Conservation (phyloP, 2,329 filamentous ascomycete species). For the Diaporthe vexans region DNA sequence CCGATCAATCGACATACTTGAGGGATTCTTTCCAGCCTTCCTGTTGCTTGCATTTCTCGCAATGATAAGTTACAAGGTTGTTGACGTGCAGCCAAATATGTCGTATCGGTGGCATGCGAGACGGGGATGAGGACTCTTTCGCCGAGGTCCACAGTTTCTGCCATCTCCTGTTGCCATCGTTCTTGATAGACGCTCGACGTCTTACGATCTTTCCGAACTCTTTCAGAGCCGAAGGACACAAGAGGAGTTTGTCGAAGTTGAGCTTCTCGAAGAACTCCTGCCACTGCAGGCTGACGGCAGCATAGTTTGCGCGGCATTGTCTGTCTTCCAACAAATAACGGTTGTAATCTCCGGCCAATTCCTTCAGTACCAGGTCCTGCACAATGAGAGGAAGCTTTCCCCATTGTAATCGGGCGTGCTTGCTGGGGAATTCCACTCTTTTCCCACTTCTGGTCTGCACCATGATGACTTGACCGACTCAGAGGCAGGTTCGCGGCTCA, state of each 20-base stretch:
- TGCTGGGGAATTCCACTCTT: background rate
- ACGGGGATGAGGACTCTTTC: too few species aligned
- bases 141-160: background rate
- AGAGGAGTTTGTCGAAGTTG: conserved; percentile 18
- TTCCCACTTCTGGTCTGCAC: too few species aligned
- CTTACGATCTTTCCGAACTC: background rate
- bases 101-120: conserved; percentile 1
- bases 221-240: background rate
- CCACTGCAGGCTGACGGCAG: conserved; percentile 25
- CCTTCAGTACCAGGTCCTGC: background rate
- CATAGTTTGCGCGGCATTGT: background rate
- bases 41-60: background rate
- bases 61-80: conserved; percentile 14
- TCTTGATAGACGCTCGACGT: background rate
- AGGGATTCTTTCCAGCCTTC: background rate
- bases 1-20: background rate
- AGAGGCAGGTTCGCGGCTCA: too few species aligned
- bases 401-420: conserved; percentile 41
- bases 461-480: background rate
- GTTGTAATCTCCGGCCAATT: background rate
- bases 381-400: background rate
- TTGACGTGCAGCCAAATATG: conserved; percentile 29
- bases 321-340: background rate
- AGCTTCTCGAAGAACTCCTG: conserved; percentile 21
- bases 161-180: background rate